A percentile compares a stretch with the other conserved stretches of the same genome.
Conservation (phyloP, 805 yeast genomes). For the Pichia pseudocactophila region DNA sequence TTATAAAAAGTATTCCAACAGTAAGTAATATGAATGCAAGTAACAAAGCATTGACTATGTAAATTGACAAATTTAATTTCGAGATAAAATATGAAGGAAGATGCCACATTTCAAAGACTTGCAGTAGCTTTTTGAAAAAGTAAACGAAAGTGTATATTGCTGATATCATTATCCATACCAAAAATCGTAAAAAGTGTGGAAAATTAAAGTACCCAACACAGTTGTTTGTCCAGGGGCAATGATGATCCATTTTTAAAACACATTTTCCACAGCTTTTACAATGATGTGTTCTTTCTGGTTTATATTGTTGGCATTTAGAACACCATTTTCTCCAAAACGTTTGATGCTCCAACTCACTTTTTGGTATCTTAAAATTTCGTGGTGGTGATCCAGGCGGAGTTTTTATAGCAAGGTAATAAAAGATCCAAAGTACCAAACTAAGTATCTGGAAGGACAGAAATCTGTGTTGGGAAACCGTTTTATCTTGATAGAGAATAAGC, state of each 20-base stretch:
- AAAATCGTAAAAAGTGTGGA: slow-evolving; percentile 73
- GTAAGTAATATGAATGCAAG: slow-evolving; percentile 53
- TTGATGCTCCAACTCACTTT: slow-evolving; percentile 13
- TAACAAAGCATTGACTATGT: slow-evolving; percentile 45
- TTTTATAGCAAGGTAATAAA: slow-evolving; percentile 61
- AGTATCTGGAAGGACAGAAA: slow-evolving; percentile 24
- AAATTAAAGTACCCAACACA: slow-evolving; percentile 76
- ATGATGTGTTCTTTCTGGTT: slow-evolving; percentile 83
- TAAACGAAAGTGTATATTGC: slow-evolving; percentile 39
- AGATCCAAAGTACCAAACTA: slow-evolving; percentile 53
- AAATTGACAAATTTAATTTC: slow-evolving; percentile 43
- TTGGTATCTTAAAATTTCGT: slow-evolving; percentile 28
- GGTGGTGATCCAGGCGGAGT: slow-evolving; percentile 67
- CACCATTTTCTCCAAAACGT: slow-evolving; percentile 58
- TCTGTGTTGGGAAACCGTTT: slow-evolving; percentile 27
- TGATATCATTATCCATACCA: slow-evolving; percentile 53
- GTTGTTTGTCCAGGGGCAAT: slow-evolving; percentile 88
- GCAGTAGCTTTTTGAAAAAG: slow-evolving; percentile 31
- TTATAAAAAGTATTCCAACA: slow-evolving; percentile 46
- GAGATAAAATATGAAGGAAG: slow-evolving; percentile 50
- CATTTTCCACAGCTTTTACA: slow-evolving; percentile 71
- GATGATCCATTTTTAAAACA: slow-evolving; percentile 89
- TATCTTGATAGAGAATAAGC: slow-evolving; percentile 41
- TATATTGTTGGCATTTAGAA: slow-evolving; percentile 57
- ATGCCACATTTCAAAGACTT: slow-evolving; percentile 39